A percentile compares a stretch with the other conserved stretches of the same genome.
Evolutionary conservation across 2,329 filamentous ascomycete species (phyloP).

Genomic region (Amauroascus niger): DNA sequence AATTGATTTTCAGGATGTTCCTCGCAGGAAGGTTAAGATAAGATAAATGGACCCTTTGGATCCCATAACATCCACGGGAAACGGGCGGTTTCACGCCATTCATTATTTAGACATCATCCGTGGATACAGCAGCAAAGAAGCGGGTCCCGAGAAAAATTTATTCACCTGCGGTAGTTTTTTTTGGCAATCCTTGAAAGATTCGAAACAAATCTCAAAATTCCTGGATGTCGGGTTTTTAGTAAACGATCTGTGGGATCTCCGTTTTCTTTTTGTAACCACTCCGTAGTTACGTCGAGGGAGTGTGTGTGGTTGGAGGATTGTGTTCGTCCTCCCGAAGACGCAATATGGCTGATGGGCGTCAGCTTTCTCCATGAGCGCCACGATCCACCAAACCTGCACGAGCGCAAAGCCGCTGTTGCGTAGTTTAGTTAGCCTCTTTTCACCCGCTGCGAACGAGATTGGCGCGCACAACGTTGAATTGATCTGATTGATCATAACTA

Average conservation of each 20-base stretch:
- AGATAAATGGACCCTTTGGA: neutral
- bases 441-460: neutral
- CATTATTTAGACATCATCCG: neutral
- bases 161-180: neutral
- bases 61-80: neutral
- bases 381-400: neutral
- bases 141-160: neutral
- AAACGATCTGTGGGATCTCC: too few relatives aligned
- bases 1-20: too few relatives aligned
- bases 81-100: slow-evolving; percentile 9
- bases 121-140: neutral
- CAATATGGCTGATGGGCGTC: slow-evolving; percentile 7
- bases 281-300: too few relatives aligned
- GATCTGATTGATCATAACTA: slow-evolving; percentile 9
- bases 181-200: neutral
- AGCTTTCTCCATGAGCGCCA: slow-evolving; percentile 6
- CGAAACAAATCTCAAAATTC: slow-evolving; percentile 11
- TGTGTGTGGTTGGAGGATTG: neutral
- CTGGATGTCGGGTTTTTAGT: too few relatives aligned
- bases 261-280: too few relatives aligned
- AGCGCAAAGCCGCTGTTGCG: neutral
- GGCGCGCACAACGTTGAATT: neutral
- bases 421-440: too few relatives aligned
- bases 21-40: too few relatives aligned
- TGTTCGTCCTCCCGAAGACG: neutral